These are phyloP conservation scores for Hymenotorrendiella dingleyae DNA, from an alignment of 2,329 filamentous ascomycete species.

Conservation along the genomic window DNA sequence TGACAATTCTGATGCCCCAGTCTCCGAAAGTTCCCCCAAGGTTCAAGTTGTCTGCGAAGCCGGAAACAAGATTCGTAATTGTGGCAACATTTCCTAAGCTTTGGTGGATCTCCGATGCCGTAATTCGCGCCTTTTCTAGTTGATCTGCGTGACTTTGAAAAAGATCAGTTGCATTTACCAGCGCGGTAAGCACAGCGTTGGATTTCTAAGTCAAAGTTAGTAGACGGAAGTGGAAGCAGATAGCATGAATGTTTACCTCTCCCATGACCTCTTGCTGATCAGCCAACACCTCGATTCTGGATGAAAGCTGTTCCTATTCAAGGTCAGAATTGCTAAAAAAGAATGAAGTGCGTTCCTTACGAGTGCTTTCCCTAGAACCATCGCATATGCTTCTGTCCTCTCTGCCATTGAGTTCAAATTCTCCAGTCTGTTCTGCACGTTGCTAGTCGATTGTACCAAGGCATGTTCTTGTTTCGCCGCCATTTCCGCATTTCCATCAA, in stretches of 20 bases:
- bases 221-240: not conserved
- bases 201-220: constrained; percentile 18
- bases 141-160: constrained; percentile 20
- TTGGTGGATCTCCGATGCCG: constrained; percentile 19
- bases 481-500: constrained; percentile 25
- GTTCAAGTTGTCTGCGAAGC: constrained; percentile 15
- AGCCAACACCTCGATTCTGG: constrained; percentile 15
- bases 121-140: constrained; percentile 20
- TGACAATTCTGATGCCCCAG: constrained; percentile 15
- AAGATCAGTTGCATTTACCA: constrained; percentile 23
- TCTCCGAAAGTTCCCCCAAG: constrained; percentile 12
- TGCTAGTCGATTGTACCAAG: constrained; percentile 16
- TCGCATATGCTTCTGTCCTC: constrained; percentile 16
- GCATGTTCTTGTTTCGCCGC: constrained; percentile 25
- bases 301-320: constrained; percentile 15
- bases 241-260: constrained; percentile 14
- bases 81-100: constrained; percentile 21
- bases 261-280: constrained; percentile 22
- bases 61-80: constrained; percentile 9
- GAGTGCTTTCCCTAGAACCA: constrained; percentile 15
- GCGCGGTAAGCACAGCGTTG: constrained; percentile 12
- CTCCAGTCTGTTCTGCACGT: constrained; percentile 16
- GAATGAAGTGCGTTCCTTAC: constrained; percentile 8
- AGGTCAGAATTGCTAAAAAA: constrained; percentile 3
- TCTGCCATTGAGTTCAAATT: constrained; percentile 19